Evolutionary conservation across 495 filamentous ascomycete genomes (phyloP), one percentile per base, ranked within the genome.

Genomic region (Beverwykella pulmonaria): DNA sequence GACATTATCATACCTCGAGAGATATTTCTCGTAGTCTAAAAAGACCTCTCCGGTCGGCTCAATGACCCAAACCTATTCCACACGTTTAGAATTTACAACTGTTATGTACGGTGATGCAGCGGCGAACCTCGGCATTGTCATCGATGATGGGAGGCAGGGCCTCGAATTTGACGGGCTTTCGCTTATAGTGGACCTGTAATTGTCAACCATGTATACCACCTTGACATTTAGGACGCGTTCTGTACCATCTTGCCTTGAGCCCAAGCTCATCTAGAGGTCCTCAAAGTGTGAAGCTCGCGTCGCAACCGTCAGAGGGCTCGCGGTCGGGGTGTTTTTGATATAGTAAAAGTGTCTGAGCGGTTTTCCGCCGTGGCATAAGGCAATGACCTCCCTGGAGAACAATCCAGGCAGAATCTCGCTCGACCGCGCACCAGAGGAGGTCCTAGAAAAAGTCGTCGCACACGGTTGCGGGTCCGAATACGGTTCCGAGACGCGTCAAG

Each of bases 31-130:
- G 76, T 98, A 97, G 50, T 87, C 88, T 19, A 84, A 82, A 73
- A 99, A 98, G 59, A 97, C 80, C 79, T 99, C 94, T 47, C 88
- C 90, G 20, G 94, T 98, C 79, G 91, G 85, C 32, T 87, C 80
- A 67, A 99, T 96, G 52, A 90, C 84, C 91, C 93, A 99, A 56
- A 97, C 87, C 93, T 98, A 71, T 23, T 47, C 27, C 49, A 36
- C 7, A 41, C n/a, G 8, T 46, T 65, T 25, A 65, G 52, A 17
- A 29, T 7, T n/a, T 36, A 30, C 41, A 53, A 20, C 39, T 25
- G n/a, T 19, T 0, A 27, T 7, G 44, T 25, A 19, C 15, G 23
- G 25, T 8, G 22, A 7, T 7, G 15, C 14, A 22, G 19, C 36
- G 23, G 19, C 82, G 67, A 82, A 91, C 91, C 84, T 96, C 92